A percentile compares a stretch with the other conserved stretches of the same genome.
These are phyloP conservation scores for Symbiodinium natans DNA, from an alignment of 73 alveolate species.

Conservation along the genomic window DNA sequence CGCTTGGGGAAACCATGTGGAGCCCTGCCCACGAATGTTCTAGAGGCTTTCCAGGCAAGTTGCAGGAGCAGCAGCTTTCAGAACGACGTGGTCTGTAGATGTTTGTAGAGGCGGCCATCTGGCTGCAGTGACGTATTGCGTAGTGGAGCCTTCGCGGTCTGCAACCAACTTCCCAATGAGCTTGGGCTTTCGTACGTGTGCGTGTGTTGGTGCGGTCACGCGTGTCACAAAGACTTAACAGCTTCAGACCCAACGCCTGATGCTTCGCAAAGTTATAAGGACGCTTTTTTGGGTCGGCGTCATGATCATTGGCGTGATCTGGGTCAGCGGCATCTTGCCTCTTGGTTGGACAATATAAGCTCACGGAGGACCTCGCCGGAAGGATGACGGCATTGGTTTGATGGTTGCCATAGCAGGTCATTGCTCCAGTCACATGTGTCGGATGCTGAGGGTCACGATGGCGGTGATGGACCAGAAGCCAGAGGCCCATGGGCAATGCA, in stretches of 20 bases:
- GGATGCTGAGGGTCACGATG: conserved; percentile 43
- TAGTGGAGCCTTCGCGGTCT: too few relatives aligned
- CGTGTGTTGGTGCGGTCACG: too few relatives aligned
- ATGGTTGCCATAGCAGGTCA: background rate
- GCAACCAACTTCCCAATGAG: too few relatives aligned
- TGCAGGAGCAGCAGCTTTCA: too few relatives aligned
- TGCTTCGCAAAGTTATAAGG: too few relatives aligned
- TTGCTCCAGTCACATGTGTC: background rate
- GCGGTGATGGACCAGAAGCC: conserved; percentile 29
- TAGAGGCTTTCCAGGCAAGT: too few relatives aligned
- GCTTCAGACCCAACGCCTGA: too few relatives aligned
- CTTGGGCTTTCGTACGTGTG: too few relatives aligned
- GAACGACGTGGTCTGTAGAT: too few relatives aligned
- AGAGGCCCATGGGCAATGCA: background rate
- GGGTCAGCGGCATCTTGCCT: conserved; percentile 33
- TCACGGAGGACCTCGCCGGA: background rate
- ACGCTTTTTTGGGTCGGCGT: conserved; percentile 87
- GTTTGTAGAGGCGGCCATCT: too few relatives aligned
- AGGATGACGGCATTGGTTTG: background rate
- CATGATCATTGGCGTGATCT: conserved; percentile 70
- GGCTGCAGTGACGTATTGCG: too few relatives aligned
- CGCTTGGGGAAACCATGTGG: conserved; percentile 83
- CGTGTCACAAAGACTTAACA: too few relatives aligned
- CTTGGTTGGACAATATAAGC: background rate
- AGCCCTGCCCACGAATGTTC: background rate